A percentile compares a stretch with the other conserved stretches of the same genome.
Evolutionary conservation across 140 eudicot species (phyloP).

Genomic region (Senecio squalidus): DNA sequence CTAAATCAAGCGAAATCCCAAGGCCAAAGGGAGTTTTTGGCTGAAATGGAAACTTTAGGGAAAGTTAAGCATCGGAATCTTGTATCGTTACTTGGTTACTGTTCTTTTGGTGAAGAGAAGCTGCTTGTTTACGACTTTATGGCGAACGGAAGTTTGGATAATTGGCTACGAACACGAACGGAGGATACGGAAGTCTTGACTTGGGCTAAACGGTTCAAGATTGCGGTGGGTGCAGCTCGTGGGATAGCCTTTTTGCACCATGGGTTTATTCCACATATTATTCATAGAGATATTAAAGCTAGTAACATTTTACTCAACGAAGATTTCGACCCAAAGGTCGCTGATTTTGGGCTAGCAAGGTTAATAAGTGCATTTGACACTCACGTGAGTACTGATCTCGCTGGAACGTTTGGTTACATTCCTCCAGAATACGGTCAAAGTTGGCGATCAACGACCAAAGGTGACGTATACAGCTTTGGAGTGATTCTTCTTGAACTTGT

Average conservation of each 20-base stretch:
- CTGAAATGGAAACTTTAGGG: slow-evolving; percentile 91
- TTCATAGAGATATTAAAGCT: slow-evolving; percentile 84
- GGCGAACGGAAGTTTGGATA: slow-evolving; percentile 77
- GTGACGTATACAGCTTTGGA: slow-evolving; percentile 84
- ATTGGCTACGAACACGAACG: slow-evolving; percentile 56
- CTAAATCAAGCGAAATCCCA: slow-evolving; percentile 66
- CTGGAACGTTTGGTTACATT: slow-evolving; percentile 86
- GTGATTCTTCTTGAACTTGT: slow-evolving; percentile 78
- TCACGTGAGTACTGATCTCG: slow-evolving; percentile 82
- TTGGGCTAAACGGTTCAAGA: slow-evolving; percentile 60
- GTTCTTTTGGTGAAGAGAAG: slow-evolving; percentile 71
- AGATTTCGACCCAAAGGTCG: slow-evolving; percentile 75
- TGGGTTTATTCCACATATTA: slow-evolving; percentile 73
- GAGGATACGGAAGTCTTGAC: slow-evolving; percentile 40
- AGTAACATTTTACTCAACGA: slow-evolving; percentile 63
- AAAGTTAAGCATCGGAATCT: slow-evolving; percentile 75
- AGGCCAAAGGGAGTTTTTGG: slow-evolving; percentile 75
- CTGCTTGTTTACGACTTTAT: slow-evolving; percentile 77
- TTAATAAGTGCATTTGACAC: slow-evolving; percentile 84
- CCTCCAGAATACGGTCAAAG: slow-evolving; percentile 95
- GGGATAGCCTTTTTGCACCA: slow-evolving; percentile 86
- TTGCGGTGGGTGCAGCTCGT: slow-evolving; percentile 78
- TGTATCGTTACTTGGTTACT: slow-evolving; percentile 71
- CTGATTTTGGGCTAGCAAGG: slow-evolving; percentile 87
- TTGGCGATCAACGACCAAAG: slow-evolving; percentile 74